Base-by-base conservation (phyloP, 2,329 filamentous ascomycete species). In the Aspergillus sp. region DNA sequence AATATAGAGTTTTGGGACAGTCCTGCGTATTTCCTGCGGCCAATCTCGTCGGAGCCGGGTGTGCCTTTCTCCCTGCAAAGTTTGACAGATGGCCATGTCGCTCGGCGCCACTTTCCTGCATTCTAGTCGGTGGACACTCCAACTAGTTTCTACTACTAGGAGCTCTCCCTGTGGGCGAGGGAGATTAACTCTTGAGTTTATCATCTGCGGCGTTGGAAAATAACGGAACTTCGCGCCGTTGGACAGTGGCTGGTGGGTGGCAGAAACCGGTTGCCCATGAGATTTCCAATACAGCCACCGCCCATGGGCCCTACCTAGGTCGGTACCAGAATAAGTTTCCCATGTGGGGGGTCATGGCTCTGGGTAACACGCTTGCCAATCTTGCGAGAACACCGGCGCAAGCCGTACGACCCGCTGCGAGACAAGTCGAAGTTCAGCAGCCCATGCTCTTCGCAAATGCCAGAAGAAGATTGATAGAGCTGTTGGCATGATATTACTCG, bases 61-160 rank as follows among this genome's bases (percentile, higher is more conserved):
- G 37, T 51, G 14, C 15, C 23, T 46, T 48, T 57, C 15, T 25
- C 17, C 25, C 55, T 48, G 55, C 43, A 35, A 55, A 51, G 53
- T 59, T 59, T 59, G 53, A 51, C 57, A 47, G 53, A 57, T 50
- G 44, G 49, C 27, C 53, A 55, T 58, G 48, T 58, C 43, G 51
- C 56, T 58, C 51, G 50, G 41, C 51, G 58, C 55, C 55, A 57
- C 54, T 57, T 60, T 52, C 57, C 51, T 60, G 40, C 51, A 57
- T 50, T 48, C 37, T 51, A 35, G 25, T 33, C 11, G 31, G 14
- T 31, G 15, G 27, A 39, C 19, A 12, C 31, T 14, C 50, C 31
- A 27, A 54, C 56, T 40, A 48, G 46, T 54, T 37, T 40, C 39
- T 50, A 27, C 35, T 55, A 41, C 35, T 17, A 37, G 3, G 31